phyloP scores from a whole-genome alignment of 768 basidiomycete species.

The Trametes elegans region DNA sequence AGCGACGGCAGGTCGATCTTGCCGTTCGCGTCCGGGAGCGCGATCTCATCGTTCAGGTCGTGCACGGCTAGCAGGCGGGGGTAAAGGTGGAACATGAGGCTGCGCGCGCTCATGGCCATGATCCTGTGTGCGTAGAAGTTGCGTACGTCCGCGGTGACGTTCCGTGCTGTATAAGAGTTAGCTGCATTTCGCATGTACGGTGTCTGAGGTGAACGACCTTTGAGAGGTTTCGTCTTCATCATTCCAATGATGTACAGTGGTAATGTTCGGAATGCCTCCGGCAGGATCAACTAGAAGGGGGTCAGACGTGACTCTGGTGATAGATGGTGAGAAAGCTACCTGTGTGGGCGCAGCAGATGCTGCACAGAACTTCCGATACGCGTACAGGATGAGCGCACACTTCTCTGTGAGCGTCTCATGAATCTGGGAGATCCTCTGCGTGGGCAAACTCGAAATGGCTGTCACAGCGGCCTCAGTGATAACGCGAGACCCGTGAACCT shows the following conservation, averaged over 20 bases:
- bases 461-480: background rate
- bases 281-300: constrained; percentile 75
- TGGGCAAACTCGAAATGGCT: constrained; percentile 70
- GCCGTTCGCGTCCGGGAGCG: constrained; percentile 64
- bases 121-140: constrained; percentile 81
- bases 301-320: background rate
- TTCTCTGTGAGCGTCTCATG: constrained; percentile 83
- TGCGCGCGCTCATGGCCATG: constrained; percentile 64
- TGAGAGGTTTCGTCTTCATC: constrained; percentile 88
- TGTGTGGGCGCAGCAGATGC: constrained; percentile 74
- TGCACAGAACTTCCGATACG: constrained; percentile 89
- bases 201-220: constrained; percentile 51
- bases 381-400: constrained; percentile 77
- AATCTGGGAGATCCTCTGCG: constrained; percentile 66
- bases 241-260: constrained; percentile 80
- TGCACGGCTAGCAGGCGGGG: constrained; percentile 88
- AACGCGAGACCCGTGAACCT: background rate
- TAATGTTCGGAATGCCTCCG: constrained; percentile 87
- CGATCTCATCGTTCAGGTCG: constrained; percentile 69
- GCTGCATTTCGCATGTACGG: background rate
- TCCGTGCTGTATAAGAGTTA: constrained; percentile 53
- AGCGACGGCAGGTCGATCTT: constrained; percentile 65
- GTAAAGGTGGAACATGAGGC: constrained; percentile 78
- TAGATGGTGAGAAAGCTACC: constrained; percentile 43
- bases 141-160: constrained; percentile 91